Percentiles rank a stretch among this genome's conserved stretches.
Evolutionary conservation across 139 green algal species (phyloP).

Genomic region (Yamagishiella unicocca): DNA sequence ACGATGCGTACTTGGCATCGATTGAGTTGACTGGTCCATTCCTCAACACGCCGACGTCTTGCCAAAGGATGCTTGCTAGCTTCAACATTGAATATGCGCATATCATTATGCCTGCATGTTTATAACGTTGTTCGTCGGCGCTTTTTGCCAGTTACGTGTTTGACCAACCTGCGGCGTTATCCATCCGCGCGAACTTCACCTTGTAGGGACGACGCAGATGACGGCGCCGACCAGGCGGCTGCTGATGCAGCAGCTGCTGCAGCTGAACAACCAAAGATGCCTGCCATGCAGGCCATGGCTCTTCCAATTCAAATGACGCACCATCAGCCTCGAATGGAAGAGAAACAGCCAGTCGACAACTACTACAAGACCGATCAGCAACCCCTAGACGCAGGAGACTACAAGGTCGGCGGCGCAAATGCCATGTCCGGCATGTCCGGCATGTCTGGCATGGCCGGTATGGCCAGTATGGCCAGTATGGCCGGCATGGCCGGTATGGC

Average conservation of each 20-base stretch:
- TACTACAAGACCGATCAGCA: constrained; percentile 32
- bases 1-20: background rate
- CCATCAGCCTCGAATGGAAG: background rate
- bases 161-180: too few species aligned
- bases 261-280: constrained; percentile 11
- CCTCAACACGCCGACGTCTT: too few species aligned
- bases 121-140: too few species aligned
- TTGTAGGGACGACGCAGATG: background rate
- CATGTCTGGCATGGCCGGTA: background rate
- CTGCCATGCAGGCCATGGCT: background rate
- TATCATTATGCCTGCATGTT: too few species aligned
- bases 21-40: constrained; percentile 23
- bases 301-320: constrained; percentile 15
- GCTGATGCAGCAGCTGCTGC: background rate
- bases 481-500: background rate
- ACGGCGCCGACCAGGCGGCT: background rate
- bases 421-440: background rate
- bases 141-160: too few species aligned
- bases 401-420: constrained; percentile 23
- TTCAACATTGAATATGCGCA: too few species aligned
- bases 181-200: too few species aligned
- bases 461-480: background rate
- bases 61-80: too few species aligned
- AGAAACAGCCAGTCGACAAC: constrained; percentile 3
- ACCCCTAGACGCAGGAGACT: background rate